Conservation (phyloP, 2,329 filamentous ascomycete genomes). For the Monosporascus sp. region DNA sequence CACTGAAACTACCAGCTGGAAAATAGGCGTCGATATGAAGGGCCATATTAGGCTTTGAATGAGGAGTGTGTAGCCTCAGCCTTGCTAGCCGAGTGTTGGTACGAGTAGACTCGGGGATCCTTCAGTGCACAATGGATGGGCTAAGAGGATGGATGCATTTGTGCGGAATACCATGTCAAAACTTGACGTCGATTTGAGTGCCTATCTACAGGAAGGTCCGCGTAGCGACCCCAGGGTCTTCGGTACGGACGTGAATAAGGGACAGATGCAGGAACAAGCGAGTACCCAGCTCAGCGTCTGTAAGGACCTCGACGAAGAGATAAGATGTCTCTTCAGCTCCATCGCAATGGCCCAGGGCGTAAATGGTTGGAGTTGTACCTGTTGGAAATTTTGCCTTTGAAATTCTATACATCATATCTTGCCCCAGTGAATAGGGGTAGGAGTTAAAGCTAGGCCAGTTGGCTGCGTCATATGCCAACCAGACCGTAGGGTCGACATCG, state of each 20-base stretch:
- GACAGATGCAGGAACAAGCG: neutral
- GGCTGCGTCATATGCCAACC: no score
- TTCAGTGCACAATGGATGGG: no score
- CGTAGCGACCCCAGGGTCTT: no score
- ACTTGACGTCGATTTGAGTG: neutral
- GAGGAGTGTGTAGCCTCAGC: neutral
- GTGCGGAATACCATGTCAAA: no score
- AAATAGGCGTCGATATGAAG: conserved; percentile 32
- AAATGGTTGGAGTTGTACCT: no score
- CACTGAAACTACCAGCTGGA: conserved; percentile 27
- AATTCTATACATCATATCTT: no score
- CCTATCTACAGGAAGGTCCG: neutral
- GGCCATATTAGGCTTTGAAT: conserved; percentile 20
- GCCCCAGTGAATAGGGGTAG: no score
- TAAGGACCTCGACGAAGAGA: neutral
- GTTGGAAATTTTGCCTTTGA: no score
- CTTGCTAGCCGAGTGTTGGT: neutral
- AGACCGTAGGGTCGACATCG: no score
- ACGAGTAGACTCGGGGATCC: neutral
- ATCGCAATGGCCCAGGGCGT: neutral
- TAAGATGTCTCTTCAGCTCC: neutral
- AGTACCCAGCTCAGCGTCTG: neutral
- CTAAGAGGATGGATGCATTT: no score
- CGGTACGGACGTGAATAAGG: no score
- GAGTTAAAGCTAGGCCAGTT: no score